Evolutionary conservation across 1,139 yeast species (phyloP).

Genomic region (Yamadazyma epiphylla): DNA sequence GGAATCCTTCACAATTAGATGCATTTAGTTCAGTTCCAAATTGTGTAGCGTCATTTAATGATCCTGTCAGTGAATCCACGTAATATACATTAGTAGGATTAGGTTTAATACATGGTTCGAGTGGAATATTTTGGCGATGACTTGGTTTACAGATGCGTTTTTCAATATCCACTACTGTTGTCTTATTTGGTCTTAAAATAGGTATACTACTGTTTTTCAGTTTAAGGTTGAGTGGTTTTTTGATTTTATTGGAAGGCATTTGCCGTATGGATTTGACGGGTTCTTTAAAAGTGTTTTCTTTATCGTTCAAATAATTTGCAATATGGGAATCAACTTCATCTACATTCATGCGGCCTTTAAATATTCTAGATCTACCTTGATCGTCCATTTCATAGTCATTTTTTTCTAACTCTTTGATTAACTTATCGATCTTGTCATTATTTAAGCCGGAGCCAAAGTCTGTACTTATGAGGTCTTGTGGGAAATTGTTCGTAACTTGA

Average conservation of each 20-base stretch:
- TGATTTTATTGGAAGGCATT: constrained; percentile 17
- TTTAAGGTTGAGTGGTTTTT: constrained; percentile 20
- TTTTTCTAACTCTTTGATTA: constrained; percentile 25
- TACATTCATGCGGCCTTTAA: constrained; percentile 31
- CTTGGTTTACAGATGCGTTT: constrained; percentile 42
- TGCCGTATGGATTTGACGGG: constrained; percentile 22
- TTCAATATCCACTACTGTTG: neutral
- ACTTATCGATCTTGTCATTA: constrained; percentile 36
- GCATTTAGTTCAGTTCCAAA: constrained; percentile 75
- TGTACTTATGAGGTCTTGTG: neutral
- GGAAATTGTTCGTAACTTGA: constrained; percentile 29
- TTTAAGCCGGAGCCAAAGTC: constrained; percentile 16
- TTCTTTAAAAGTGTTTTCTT: constrained; percentile 33
- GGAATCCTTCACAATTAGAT: constrained; percentile 58
- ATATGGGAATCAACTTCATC: constrained; percentile 30
- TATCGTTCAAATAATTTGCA: constrained; percentile 26
- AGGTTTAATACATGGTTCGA: constrained; percentile 37
- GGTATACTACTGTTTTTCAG: neutral
- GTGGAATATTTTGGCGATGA: constrained; percentile 24
- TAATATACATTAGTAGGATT: constrained; percentile 39
- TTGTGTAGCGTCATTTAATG: constrained; percentile 64
- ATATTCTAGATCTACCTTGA: constrained; percentile 43
- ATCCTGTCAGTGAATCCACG: constrained; percentile 68
- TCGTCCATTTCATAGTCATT: constrained; percentile 41
- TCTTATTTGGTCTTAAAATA: neutral